Conservation (phyloP, 768 basidiomycete species). For the Postia placenta region DNA sequence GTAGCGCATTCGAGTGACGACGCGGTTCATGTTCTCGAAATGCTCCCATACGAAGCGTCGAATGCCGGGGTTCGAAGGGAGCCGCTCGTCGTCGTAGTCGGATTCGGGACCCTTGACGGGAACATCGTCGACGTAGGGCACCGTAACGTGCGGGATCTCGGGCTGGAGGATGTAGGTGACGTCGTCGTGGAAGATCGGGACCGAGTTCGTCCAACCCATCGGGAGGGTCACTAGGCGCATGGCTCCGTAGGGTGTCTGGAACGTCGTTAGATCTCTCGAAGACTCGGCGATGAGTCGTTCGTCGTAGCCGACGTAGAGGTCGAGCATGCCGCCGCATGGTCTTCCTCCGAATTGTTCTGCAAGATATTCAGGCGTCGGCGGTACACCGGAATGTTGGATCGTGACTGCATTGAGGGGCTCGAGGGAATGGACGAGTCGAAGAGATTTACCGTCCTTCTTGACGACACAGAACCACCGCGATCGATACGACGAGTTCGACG, state of each 20-base stretch:
- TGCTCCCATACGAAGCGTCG: slow-evolving; percentile 33
- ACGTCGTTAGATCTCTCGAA: slow-evolving; percentile 10
- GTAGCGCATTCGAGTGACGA: slow-evolving; percentile 26
- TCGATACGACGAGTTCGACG: slow-evolving; percentile 17
- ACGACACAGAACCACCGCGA: slow-evolving; percentile 19
- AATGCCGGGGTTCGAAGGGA: slow-evolving; percentile 24
- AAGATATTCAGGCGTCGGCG: slow-evolving; percentile 16
- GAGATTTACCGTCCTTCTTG: slow-evolving; percentile 15
- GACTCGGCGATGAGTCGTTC: slow-evolving; percentile 1
- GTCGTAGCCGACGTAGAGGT: slow-evolving; percentile 12
- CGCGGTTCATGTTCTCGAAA: slow-evolving; percentile 26
- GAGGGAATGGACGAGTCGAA: slow-evolving; percentile 18
- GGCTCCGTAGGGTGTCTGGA: slow-evolving; percentile 10
- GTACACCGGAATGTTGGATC: slow-evolving; percentile 13
- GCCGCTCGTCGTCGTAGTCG: slow-evolving; percentile 13
- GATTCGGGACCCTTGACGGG: slow-evolving; percentile 11
- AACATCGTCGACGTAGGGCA: slow-evolving; percentile 16
- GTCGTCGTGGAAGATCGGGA: slow-evolving; percentile 12
- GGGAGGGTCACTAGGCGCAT: slow-evolving; percentile 5
- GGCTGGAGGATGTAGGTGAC: slow-evolving; percentile 8
- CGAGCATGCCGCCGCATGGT: slow-evolving; percentile 8
- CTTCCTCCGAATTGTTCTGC: slow-evolving; percentile 19
- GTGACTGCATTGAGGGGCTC: slow-evolving; percentile 21
- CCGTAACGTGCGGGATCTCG: slow-evolving; percentile 11
- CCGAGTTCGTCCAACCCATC: slow-evolving; percentile 18